Conservation (phyloP, 2,329 filamentous ascomycete species). For the Fusarium pseudograminearum region DNA sequence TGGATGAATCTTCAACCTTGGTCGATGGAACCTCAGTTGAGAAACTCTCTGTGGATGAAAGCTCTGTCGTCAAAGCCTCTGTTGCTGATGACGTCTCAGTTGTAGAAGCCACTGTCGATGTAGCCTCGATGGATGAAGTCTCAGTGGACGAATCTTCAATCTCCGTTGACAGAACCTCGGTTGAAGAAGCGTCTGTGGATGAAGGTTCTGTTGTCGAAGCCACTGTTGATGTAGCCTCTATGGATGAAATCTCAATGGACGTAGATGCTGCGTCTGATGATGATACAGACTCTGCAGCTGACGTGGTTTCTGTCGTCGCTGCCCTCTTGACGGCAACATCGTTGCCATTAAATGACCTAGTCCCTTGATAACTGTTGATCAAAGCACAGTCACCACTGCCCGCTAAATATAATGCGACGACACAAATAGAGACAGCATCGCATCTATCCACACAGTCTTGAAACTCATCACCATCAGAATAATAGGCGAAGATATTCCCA, state of each 20-base stretch:
- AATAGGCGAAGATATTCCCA: background rate
- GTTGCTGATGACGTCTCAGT: background rate
- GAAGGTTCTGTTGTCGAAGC: background rate
- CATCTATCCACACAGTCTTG: background rate
- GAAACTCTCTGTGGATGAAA: background rate
- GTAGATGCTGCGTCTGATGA: background rate
- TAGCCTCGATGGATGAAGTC: background rate
- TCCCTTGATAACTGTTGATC: background rate
- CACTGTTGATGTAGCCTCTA: background rate
- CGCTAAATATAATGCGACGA: fast-evolving
- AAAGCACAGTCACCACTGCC: background rate
- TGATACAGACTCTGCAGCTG: background rate
- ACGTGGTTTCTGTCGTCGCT: fast-evolving
- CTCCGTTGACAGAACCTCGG: background rate
- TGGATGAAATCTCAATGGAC: background rate
- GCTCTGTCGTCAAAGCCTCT: background rate
- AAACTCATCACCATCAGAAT: background rate
- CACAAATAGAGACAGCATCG: background rate
- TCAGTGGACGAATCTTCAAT: background rate
- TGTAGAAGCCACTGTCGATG: background rate
- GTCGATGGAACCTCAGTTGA: background rate
- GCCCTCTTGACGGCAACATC: background rate
- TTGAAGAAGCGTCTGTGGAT: background rate
- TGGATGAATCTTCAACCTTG: background rate
- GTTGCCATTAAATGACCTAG: background rate